Percentiles rank a stretch among this genome's conserved stretches.
Evolutionary conservation across 306 rosid species (phyloP).

Genomic region (Cercis canadensis): DNA sequence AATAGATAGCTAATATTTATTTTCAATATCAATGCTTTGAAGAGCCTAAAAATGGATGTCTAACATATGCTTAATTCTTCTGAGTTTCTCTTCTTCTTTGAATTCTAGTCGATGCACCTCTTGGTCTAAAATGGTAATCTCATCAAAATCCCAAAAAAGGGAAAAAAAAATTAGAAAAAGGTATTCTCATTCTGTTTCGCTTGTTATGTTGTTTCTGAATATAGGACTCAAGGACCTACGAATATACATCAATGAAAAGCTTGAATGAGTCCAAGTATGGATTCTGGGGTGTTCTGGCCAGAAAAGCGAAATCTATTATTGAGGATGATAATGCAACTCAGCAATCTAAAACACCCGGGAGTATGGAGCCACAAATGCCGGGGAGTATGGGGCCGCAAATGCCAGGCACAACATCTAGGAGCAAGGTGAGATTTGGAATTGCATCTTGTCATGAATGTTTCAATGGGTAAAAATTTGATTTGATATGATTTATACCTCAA

Average conservation of each 20-base stretch:
- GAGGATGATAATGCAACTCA: constrained; percentile 69
- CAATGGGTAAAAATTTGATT: neutral
- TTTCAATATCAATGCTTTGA: constrained; percentile 2
- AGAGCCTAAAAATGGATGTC: constrained; percentile 22
- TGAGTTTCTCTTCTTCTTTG: constrained; percentile 10
- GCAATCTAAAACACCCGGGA: constrained; percentile 52
- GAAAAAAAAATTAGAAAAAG: too few relatives aligned
- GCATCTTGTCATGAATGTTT: constrained; percentile 26
- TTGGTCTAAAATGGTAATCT: constrained; percentile 7
- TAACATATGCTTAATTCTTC: constrained; percentile 10
- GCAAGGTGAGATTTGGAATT: constrained; percentile 63
- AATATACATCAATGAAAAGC: constrained; percentile 79
- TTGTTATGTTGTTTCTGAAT: constrained; percentile 33
- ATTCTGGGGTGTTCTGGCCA: constrained; percentile 88
- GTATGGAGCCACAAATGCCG: constrained; percentile 49
- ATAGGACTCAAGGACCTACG: constrained; percentile 63
- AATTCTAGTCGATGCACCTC: neutral
- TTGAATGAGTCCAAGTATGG: constrained; percentile 84
- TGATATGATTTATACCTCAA: neutral
- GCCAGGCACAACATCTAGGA: constrained; percentile 54
- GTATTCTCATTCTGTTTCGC: constrained; percentile 19
- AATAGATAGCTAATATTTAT: constrained; percentile 10
- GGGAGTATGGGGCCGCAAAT: constrained; percentile 48
- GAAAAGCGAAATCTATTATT: constrained; percentile 87
- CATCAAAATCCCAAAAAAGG: too few relatives aligned